Evolutionary conservation across 2,329 filamentous ascomycete genomes (phyloP).

Genomic region (Fusarium sarcochroum): DNA sequence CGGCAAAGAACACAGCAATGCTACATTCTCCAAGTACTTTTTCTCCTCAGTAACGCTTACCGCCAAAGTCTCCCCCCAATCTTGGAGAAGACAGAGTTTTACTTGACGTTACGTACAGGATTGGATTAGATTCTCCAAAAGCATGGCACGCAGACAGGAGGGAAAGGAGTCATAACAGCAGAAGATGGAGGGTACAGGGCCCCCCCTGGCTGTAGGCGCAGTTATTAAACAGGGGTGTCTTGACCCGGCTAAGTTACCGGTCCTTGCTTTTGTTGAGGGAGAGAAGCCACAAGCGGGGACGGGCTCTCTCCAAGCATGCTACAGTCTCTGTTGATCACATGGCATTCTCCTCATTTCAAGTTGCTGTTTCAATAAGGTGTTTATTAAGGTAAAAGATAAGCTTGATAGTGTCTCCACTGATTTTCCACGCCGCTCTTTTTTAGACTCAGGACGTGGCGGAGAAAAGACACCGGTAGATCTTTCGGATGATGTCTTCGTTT

Average conservation of each 20-base stretch:
- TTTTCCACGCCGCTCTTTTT: conserved; percentile 17
- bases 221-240: conserved; percentile 10
- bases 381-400: conserved; percentile 33
- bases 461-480: background rate
- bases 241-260: conserved; percentile 32
- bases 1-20: conserved; percentile 24
- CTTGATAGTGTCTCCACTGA: conserved; percentile 36
- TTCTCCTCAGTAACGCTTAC: conserved; percentile 20
- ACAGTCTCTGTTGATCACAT: conserved; percentile 36
- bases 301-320: background rate
- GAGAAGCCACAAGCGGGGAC: conserved; percentile 15
- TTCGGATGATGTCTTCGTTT: conserved; percentile 5
- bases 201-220: conserved; percentile 7
- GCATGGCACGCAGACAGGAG: background rate
- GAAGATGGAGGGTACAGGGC: conserved; percentile 29
- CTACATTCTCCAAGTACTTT: conserved; percentile 36
- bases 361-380: conserved; percentile 10
- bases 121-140: conserved; percentile 15
- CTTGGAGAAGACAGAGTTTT: conserved; percentile 26
- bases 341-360: conserved; percentile 21
- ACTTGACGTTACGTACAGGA: conserved; percentile 22
- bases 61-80: conserved; percentile 10
- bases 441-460: background rate
- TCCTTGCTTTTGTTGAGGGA: conserved; percentile 14
- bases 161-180: background rate